phyloP scores from a whole-genome alignment of 768 basidiomycete species.

The Leccinum pellstonianum region DNA sequence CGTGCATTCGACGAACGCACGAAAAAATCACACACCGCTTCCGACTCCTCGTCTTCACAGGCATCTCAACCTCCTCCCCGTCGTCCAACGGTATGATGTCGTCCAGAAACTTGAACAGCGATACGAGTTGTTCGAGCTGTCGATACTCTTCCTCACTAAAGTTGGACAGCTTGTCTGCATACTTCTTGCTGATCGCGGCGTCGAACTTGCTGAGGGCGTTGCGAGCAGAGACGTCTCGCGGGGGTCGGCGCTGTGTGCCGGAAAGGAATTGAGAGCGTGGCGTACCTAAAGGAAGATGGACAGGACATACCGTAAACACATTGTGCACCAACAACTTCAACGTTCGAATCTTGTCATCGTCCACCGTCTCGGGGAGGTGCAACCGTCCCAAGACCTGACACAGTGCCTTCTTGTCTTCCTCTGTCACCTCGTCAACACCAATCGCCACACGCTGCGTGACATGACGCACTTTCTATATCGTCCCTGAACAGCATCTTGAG shows the following conservation, averaged over 20 bases:
- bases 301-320: constrained; percentile 15
- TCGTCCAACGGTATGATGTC: constrained; percentile 69
- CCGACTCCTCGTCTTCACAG: constrained; percentile 39
- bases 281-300: neutral
- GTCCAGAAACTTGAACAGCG: constrained; percentile 70
- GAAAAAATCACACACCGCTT: constrained; percentile 42
- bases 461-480: constrained; percentile 50
- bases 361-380: constrained; percentile 66
- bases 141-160: constrained; percentile 73
- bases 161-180: constrained; percentile 63
- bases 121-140: constrained; percentile 54
- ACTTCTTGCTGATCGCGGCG: constrained; percentile 62
- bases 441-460: too few relatives aligned
- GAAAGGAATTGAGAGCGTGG: neutral
- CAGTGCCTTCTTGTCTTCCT: constrained; percentile 59
- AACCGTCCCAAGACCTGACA: constrained; percentile 62
- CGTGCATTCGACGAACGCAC: neutral
- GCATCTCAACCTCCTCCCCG: constrained; percentile 45
- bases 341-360: constrained; percentile 64
- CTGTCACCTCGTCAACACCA: constrained; percentile 32
- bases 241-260: constrained; percentile 50
- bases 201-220: constrained; percentile 78
- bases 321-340: constrained; percentile 60
- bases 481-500: constrained; percentile 48
- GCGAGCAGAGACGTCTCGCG: constrained; percentile 55